These are phyloP conservation scores for Sporothrix schenckii DNA, from an alignment of 2,329 filamentous ascomycete genomes.

Conservation along the genomic window DNA sequence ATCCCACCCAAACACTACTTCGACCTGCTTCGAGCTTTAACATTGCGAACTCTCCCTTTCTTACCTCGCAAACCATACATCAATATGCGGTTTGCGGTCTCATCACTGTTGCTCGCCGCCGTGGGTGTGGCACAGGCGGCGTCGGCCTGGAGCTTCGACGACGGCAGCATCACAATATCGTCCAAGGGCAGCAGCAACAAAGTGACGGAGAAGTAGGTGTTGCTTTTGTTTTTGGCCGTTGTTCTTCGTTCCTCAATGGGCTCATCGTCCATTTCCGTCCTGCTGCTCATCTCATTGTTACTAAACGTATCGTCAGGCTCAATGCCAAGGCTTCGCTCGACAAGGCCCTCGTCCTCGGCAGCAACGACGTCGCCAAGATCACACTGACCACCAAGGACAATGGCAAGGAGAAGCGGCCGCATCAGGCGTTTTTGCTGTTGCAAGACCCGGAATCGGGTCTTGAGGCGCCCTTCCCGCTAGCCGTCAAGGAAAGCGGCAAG, in stretches of 20 bases:
- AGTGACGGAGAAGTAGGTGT: conserved; percentile 63
- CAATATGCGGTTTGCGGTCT: conserved; percentile 50
- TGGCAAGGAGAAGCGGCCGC: conserved; percentile 77
- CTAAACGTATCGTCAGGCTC: conserved; percentile 53
- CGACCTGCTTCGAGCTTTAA: background rate
- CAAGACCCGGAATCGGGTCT: conserved; percentile 74
- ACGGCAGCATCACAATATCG: conserved; percentile 67
- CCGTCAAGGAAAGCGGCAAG: conserved; percentile 85
- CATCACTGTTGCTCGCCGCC: conserved; percentile 51
- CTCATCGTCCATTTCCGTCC: too few species aligned
- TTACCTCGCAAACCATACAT: background rate
- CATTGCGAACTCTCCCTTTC: background rate
- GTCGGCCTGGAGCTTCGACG: conserved; percentile 72
- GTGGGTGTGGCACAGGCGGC: conserved; percentile 56
- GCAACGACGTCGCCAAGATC: conserved; percentile 77
- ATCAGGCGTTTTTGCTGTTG: conserved; percentile 89
- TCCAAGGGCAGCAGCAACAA: conserved; percentile 65
- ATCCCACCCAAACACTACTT: background rate
- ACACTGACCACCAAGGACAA: conserved; percentile 78
- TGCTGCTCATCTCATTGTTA: background rate
- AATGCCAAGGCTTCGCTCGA: conserved; percentile 61
- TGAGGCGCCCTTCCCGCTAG: conserved; percentile 84
- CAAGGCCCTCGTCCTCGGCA: conserved; percentile 65
- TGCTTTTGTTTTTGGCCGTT: background rate
- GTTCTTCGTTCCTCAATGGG: background rate